These are phyloP conservation scores for Backusella australiensis DNA, from an alignment of 192 early-diverging fungal species.

Conservation along the genomic window DNA sequence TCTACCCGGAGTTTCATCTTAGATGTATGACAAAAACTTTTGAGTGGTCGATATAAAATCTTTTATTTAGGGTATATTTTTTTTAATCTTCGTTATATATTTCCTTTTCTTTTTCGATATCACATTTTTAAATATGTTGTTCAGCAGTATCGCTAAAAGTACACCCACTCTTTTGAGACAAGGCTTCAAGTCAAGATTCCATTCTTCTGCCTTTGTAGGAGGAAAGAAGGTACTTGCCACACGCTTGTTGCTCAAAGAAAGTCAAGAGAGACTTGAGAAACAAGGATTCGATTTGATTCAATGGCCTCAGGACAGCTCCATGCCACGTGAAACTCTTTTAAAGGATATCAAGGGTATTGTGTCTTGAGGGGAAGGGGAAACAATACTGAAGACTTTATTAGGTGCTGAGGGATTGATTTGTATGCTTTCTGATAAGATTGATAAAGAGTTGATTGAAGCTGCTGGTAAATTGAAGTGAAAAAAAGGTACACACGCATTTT, in stretches of 20 bases:
- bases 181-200: background rate
- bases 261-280: constrained; percentile 24
- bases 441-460: constrained; percentile 61
- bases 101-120: background rate
- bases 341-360: constrained; percentile 37
- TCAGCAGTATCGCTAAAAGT: background rate
- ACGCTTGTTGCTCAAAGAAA: constrained; percentile 21
- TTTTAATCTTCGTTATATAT: background rate
- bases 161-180: background rate
- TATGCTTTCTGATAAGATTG: constrained; percentile 71
- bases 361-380: background rate
- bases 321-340: constrained; percentile 52
- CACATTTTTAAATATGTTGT: background rate
- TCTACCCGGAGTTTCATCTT: background rate
- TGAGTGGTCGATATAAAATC: background rate
- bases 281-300: constrained; percentile 51
- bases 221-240: constrained; percentile 28
- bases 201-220: background rate
- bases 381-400: background rate
- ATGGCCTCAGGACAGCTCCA: constrained; percentile 51
- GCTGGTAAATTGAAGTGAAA: constrained; percentile 45
- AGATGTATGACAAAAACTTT: background rate
- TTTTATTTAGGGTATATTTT: background rate
- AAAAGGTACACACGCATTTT: background rate
- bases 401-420: constrained; percentile 10